Evolutionary conservation across 495 filamentous ascomycete genomes (phyloP), one percentile per base, ranked within the genome.

Genomic region (Beverwykella pulmonaria): DNA sequence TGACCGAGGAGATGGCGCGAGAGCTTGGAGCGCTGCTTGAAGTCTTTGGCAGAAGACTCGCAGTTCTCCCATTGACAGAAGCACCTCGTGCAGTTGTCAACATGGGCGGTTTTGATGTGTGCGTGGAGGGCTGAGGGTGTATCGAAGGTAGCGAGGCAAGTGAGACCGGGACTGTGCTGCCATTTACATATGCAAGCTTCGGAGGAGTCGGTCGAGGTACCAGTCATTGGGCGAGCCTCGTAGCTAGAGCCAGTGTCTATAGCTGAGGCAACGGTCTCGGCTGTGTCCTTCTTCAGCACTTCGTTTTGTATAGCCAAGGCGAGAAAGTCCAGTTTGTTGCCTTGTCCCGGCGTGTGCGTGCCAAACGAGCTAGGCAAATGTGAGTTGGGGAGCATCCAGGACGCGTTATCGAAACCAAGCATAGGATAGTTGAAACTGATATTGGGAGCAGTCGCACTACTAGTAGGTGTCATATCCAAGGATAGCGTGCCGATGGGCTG

Each of bases 11-110:
- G 53, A 32, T 72, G 70, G 22, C 70, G 55, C 29, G 27, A 56
- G 23, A 72, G 55, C 36, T 72, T 72, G 2, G 61, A 66, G 20
- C 70, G 61, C 53, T 72, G 70, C 32, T 72, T 72, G 58, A 66
- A 69, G 49, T 72, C 70, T 30, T 64, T 69, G 27, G 15, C 25
- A 6, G 4, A 47, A 6, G 55, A 29, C 23, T 72, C 69, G 30
- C 70, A 72, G 10, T 59, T 54, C 29, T 61, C 57, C 70, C 70
- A 72, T 54, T 66, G 66, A 36, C 70, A 72, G 34, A 62, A 27
- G 47, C 57, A 72, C 20, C 34, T 26, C 9, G 47, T 61, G 47
- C 61, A 63, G 54, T 54, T 59, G 61, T 67, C 62, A 8, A 69
- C 63, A 34, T 72, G 70, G 22, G 29, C 41, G 15, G 52, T 32